These are phyloP conservation scores for Penicillium macrosclerotiorum DNA, from an alignment of 495 filamentous ascomycete species.

Conservation along the genomic window DNA sequence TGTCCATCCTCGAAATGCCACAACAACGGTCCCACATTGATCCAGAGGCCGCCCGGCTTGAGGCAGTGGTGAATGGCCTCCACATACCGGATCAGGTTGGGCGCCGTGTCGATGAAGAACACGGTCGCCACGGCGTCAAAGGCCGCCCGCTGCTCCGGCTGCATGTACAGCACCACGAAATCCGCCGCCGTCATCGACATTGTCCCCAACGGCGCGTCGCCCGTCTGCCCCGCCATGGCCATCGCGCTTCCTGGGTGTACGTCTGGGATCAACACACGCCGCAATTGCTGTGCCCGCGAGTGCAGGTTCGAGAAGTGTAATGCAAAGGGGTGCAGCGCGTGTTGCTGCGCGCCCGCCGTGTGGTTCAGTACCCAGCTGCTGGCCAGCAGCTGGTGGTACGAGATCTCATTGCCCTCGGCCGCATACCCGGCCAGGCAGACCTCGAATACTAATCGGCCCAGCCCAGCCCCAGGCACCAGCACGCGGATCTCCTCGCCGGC, in stretches of 20 bases:
- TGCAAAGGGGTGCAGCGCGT: constrained; percentile 72
- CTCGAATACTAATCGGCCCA: constrained; percentile 86
- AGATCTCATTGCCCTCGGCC: constrained; percentile 92
- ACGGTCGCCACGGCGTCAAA: constrained; percentile 86
- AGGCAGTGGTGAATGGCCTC: constrained; percentile 78
- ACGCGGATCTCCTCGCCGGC: constrained; percentile 53
- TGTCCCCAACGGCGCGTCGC: constrained; percentile 23
- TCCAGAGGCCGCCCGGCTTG: constrained; percentile 74
- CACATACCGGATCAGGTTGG: constrained; percentile 85
- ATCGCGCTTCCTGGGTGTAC: constrained; percentile 64
- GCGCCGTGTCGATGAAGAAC: constrained; percentile 96
- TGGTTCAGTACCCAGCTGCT: constrained; percentile 87
- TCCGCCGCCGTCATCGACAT: constrained; percentile 89
- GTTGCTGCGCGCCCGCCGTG: constrained; percentile 43
- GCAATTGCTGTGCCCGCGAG: constrained; percentile 67
- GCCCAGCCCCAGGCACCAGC: constrained; percentile 84
- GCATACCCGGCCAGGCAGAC: constrained; percentile 71
- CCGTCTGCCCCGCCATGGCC: constrained; percentile 26
- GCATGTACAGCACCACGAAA: constrained; percentile 73
- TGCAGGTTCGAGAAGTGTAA: constrained; percentile 77
- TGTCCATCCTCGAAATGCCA: constrained; percentile 77
- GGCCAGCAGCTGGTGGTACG: constrained; percentile 86
- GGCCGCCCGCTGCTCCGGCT: constrained; percentile 50
- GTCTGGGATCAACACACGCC: constrained; percentile 70
- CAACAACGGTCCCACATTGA: constrained; percentile 85